Conservation (phyloP, 1,284 basidiomycete species). For the Puccinia hordei region DNA sequence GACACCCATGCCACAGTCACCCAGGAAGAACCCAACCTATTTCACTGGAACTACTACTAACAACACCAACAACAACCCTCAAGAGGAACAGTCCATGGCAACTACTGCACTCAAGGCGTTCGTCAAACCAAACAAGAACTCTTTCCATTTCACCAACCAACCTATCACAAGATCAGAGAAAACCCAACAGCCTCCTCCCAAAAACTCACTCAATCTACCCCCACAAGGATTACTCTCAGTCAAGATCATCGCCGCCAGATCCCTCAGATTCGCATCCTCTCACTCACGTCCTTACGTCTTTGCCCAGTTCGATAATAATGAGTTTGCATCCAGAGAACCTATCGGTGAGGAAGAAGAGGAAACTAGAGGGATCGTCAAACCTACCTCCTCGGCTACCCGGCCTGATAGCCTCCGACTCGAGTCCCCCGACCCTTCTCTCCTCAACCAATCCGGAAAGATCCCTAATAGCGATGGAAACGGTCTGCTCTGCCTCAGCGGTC, state of each 20-base stretch:
- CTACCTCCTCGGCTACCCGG: neutral
- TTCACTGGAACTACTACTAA: neutral
- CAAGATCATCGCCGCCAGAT: conserved; percentile 88
- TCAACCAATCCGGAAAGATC: conserved; percentile 14
- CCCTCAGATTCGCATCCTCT: conserved; percentile 63
- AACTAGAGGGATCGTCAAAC: conserved; percentile 16
- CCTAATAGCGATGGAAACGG: conserved; percentile 10
- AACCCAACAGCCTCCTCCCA: neutral
- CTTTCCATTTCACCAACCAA: conserved; percentile 8
- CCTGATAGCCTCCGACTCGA: neutral
- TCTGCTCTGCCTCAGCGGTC: conserved; percentile 60
- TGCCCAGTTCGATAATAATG: conserved; percentile 98
- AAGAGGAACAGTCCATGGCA: conserved; percentile 20
- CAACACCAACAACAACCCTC: neutral
- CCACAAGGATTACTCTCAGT: conserved; percentile 82
- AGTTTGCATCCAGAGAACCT: conserved; percentile 91
- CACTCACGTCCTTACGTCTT: conserved; percentile 85
- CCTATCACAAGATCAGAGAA: conserved; percentile 25
- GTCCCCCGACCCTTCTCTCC: neutral
- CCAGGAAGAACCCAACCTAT: neutral
- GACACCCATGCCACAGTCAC: conserved; percentile 27
- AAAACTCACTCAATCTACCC: conserved; percentile 39
- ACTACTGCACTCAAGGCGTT: conserved; percentile 37
- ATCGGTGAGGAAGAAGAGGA: conserved; percentile 72
- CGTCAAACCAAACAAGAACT: neutral